Conservation (phyloP, 1,284 basidiomycete genomes). For the Hemileia vastatrix region DNA sequence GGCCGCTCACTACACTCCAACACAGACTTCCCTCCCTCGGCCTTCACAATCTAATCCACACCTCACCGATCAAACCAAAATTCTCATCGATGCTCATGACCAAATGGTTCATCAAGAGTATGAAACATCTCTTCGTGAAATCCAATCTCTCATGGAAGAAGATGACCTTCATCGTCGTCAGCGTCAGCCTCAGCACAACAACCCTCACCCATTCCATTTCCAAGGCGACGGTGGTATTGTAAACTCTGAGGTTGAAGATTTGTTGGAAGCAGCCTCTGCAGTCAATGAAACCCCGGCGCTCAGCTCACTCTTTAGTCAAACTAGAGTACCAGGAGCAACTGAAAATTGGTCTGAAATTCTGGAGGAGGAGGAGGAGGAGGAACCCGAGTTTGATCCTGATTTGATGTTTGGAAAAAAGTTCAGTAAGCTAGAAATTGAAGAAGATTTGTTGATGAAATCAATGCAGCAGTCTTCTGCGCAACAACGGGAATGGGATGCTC, state of each 20-base stretch:
- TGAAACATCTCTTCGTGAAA: background rate
- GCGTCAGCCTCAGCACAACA: background rate
- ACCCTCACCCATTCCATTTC: slow-evolving; percentile 6
- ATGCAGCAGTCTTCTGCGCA: slow-evolving; percentile 24
- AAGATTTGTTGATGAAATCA: slow-evolving; percentile 27
- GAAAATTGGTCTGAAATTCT: slow-evolving; percentile 11
- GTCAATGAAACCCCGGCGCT: background rate
- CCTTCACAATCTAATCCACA: background rate
- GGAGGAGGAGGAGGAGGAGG: background rate
- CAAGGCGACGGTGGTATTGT: slow-evolving; percentile 12
- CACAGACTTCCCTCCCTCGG: background rate
- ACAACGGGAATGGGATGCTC: slow-evolving; percentile 52
- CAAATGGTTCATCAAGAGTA: background rate
- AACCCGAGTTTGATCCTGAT: background rate
- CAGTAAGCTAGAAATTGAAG: slow-evolving; percentile 28
- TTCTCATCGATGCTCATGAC: background rate
- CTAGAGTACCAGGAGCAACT: slow-evolving; percentile 8
- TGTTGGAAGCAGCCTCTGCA: slow-evolving; percentile 12
- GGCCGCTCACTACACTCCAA: background rate
- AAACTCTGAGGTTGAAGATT: background rate
- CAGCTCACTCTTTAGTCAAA: background rate
- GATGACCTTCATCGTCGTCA: slow-evolving; percentile 2
- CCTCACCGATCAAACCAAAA: background rate
- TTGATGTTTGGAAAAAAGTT: slow-evolving; percentile 28
- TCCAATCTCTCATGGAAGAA: slow-evolving; percentile 4